Evolutionary conservation across 129 eudicot genomes (phyloP).

Genomic region (Silybum marianum): DNA sequence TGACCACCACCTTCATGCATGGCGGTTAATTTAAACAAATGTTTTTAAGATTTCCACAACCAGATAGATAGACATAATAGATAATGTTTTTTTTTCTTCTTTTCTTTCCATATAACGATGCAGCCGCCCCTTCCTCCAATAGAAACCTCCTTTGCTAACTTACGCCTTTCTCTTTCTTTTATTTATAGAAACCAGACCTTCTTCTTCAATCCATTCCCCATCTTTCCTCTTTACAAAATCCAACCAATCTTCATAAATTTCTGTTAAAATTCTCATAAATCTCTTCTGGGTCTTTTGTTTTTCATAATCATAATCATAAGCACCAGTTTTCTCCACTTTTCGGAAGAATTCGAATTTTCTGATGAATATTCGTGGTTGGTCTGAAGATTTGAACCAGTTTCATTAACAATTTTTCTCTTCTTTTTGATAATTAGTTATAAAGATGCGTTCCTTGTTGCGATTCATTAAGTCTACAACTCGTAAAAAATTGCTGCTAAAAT

Average conservation of each 20-base stretch:
- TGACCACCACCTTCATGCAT: conserved; percentile 24
- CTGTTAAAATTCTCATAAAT: background rate
- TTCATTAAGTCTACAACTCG: conserved; percentile 43
- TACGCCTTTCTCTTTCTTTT: conserved; percentile 20
- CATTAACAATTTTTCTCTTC: too few species aligned
- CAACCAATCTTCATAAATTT: background rate
- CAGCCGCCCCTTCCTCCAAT: conserved; percentile 40
- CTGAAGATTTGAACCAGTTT: conserved; percentile 12
- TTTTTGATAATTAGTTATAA: background rate
- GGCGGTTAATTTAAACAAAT: conserved; percentile 21
- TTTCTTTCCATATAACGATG: conserved; percentile 15
- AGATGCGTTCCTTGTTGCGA: conserved; percentile 43
- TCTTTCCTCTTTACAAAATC: background rate
- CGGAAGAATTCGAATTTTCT: too few species aligned
- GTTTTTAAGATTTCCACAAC: background rate
- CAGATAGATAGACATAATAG: too few species aligned
- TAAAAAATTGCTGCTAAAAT: conserved; percentile 32
- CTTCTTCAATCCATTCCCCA: conserved; percentile 3
- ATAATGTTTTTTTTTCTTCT: background rate
- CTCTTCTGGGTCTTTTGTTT: background rate
- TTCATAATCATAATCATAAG: background rate
- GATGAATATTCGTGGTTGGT: background rate
- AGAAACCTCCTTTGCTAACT: conserved; percentile 31
- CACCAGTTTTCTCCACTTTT: background rate
- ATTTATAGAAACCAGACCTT: conserved; percentile 2